A percentile compares a stretch with the other conserved stretches of the same genome.
Conservation (phyloP, 805 yeast genomes). For the Yamadazyma paraphyllophila region DNA sequence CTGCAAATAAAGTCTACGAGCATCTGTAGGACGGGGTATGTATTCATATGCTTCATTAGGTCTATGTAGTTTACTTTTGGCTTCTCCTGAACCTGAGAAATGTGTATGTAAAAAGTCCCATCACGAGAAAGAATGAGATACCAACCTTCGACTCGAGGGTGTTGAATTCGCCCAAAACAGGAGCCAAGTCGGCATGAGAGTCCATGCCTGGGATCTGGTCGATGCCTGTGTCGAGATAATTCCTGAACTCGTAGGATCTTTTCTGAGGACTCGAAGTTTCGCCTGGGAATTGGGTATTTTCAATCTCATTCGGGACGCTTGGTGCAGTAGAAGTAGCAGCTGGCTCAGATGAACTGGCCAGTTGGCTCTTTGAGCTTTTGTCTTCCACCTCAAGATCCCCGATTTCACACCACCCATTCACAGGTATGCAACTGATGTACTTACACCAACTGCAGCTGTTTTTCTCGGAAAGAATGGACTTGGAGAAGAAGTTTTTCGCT, state of each 20-base stretch:
- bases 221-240: neutral
- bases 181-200: too few species aligned
- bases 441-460: slow-evolving; percentile 69
- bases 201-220: too few species aligned
- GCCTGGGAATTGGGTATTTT: slow-evolving; percentile 3
- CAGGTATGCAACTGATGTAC: slow-evolving; percentile 68
- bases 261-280: neutral
- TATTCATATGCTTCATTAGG: too few species aligned
- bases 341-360: neutral
- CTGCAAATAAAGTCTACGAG: too few species aligned
- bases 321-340: neutral
- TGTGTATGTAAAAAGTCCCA: slow-evolving; percentile 4
- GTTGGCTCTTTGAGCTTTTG: neutral
- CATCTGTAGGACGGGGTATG: too few species aligned
- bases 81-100: neutral
- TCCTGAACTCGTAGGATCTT: neutral
- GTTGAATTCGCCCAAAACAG: too few species aligned
- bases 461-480: slow-evolving; percentile 36
- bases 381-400: slow-evolving; percentile 24
- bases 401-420: slow-evolving; percentile 64
- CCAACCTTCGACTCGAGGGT: neutral
- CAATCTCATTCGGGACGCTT: slow-evolving; percentile 5
- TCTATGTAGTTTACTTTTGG: neutral
- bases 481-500: slow-evolving; percentile 43
- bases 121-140: neutral